These are phyloP conservation scores for Suillus luteus DNA, from an alignment of 768 basidiomycete genomes.

Conservation along the genomic window DNA sequence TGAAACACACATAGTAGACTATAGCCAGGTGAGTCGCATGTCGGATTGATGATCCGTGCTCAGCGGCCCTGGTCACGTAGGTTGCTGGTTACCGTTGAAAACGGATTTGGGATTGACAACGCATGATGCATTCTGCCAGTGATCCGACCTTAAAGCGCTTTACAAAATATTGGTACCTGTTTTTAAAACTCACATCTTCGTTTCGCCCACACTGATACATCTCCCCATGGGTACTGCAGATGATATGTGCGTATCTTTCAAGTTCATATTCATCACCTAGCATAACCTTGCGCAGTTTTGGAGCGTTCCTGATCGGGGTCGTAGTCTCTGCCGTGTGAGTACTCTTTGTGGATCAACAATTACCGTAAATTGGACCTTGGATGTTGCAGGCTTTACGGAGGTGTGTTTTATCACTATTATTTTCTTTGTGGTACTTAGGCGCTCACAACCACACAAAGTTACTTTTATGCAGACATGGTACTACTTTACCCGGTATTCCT, in stretches of 20 bases:
- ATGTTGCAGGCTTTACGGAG: conserved; percentile 45
- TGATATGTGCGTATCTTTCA: conserved; percentile 28
- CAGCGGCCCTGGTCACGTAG: background rate
- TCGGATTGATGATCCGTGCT: background rate
- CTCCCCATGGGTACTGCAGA: conserved; percentile 21
- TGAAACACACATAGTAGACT: no score
- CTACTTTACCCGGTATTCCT: conserved; percentile 46
- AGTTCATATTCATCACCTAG: background rate
- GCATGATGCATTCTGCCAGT: background rate
- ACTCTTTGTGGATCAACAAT: background rate
- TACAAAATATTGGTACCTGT: background rate
- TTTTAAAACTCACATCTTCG: background rate
- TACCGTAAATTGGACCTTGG: background rate
- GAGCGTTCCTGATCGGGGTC: conserved; percentile 49
- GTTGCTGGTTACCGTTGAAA: background rate
- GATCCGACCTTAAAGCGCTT: background rate
- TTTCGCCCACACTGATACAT: background rate
- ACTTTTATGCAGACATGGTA: conserved; percentile 53
- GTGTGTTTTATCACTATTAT: conserved; percentile 25
- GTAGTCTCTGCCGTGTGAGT: conserved; percentile 48
- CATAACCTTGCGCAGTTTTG: conserved; percentile 35
- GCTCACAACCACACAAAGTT: conserved; percentile 33
- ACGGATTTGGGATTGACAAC: background rate
- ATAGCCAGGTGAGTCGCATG: background rate
- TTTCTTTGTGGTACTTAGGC: background rate